Evolutionary conservation across 176 grass and related monocot species (phyloP).

Genomic region (Avena insularis): DNA sequence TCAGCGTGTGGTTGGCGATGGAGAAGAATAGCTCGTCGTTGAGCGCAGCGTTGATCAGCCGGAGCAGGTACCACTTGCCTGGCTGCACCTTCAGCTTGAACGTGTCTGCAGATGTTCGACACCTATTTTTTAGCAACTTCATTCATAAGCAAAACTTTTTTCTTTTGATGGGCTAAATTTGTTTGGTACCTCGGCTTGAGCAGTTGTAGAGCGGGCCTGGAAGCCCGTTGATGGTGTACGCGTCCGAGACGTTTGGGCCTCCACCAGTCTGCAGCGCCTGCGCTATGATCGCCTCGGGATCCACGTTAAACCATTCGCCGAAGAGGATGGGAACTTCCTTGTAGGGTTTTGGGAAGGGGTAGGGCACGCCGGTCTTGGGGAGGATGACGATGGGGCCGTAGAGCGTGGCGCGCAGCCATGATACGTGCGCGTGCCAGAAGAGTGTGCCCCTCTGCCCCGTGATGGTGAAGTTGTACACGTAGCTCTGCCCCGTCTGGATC

Average conservation of each 20-base stretch:
- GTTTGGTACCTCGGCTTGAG: conserved; percentile 54
- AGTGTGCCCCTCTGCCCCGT: conserved; percentile 65
- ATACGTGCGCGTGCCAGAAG: conserved; percentile 70
- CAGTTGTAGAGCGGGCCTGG: conserved; percentile 80
- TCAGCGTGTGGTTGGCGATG: conserved; percentile 67
- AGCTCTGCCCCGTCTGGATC: conserved; percentile 61
- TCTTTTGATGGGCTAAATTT: background rate
- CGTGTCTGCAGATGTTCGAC: conserved; percentile 44
- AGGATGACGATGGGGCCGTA: conserved; percentile 68
- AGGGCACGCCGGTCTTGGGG: conserved; percentile 58
- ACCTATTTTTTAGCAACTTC: no score
- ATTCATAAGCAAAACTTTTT: background rate
- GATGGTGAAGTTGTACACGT: conserved; percentile 68
- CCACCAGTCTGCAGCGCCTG: conserved; percentile 58
- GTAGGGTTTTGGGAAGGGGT: conserved; percentile 69
- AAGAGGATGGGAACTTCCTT: conserved; percentile 61
- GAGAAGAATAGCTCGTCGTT: conserved; percentile 75
- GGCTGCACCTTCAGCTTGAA: conserved; percentile 67
- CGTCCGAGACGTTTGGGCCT: conserved; percentile 68
- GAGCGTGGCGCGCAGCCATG: conserved; percentile 66
- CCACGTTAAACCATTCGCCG: conserved; percentile 74
- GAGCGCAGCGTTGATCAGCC: conserved; percentile 75
- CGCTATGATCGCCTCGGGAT: conserved; percentile 58
- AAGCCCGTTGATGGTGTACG: conserved; percentile 73
- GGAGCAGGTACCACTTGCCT: conserved; percentile 60